Conservation (phyloP, 2,329 filamentous ascomycete genomes). For the Aspergillus sp. region DNA sequence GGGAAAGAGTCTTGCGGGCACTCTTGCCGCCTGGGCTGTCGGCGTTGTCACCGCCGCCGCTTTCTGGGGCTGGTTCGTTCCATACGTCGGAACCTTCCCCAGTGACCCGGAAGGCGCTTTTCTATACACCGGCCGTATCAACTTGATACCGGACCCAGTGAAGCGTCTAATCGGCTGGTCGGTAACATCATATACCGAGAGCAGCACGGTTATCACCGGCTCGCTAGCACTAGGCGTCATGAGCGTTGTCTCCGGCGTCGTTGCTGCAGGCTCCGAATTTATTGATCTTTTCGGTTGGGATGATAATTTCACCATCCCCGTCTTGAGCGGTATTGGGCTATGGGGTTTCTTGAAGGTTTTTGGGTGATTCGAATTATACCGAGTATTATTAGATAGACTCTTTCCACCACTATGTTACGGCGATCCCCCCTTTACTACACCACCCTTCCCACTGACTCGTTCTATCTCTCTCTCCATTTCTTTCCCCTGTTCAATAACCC, state of each 20-base stretch:
- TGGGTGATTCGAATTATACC: constrained; percentile 43
- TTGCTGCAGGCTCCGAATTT: constrained; percentile 85
- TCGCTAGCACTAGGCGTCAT: constrained; percentile 73
- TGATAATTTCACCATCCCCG: constrained; percentile 95
- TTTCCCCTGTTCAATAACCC: background rate
- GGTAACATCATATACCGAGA: constrained; percentile 22
- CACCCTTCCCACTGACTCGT: background rate
- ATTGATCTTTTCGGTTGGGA: constrained; percentile 93
- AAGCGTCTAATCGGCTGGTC: constrained; percentile 63
- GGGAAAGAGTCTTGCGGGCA: constrained; percentile 91
- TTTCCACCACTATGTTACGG: background rate
- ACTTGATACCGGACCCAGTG: constrained; percentile 61
- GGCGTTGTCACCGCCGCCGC: constrained; percentile 78
- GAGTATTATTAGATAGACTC: constrained; percentile 3
- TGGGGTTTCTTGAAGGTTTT: constrained; percentile 91
- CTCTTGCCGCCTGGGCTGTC: constrained; percentile 75
- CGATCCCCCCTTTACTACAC: background rate
- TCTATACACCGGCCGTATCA: constrained; percentile 76
- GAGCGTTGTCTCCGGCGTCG: constrained; percentile 83
- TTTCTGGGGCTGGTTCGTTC: constrained; percentile 87
- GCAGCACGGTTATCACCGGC: constrained; percentile 64
- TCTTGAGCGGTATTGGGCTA: constrained; percentile 82
- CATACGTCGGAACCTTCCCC: constrained; percentile 63
- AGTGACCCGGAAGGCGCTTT: constrained; percentile 70
- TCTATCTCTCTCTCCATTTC: background rate